Base-by-base conservation (phyloP, 805 yeast species). In the Saturnispora saitoi region DNA sequence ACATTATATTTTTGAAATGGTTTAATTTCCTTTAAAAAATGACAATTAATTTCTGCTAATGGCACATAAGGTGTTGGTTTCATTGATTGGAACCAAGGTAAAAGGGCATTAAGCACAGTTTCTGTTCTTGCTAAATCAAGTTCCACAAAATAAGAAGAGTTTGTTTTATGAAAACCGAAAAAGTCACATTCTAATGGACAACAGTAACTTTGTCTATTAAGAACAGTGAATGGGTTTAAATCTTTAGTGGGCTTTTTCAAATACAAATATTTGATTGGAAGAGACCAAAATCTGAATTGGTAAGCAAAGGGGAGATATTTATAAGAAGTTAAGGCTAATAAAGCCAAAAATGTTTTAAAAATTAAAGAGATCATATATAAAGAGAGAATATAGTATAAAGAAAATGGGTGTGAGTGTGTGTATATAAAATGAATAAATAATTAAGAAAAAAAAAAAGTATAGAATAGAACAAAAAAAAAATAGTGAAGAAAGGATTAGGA, bases 121-220 rank as follows among this genome's bases (percentile, higher is more conserved):
- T 80, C 78, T 7, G 85, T 72, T 60, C 97, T 77, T 3, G 86
- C 80, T 53, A 88, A 71, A 61, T 90, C 97, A 61, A 87, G 69
- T 55, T 90, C 97, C 17, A 72, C 67, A 58, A 85, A 83, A 65
- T 90, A 91, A 1, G 95, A 84, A 6, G 91, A 80, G 63, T 91
- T 91, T 49, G 84, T 79, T 68, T 90, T 91, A 70, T 90, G 98
- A 43, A 88, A 58, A 3, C 63, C 63, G 60, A 87, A 87, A 69
- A 86, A 76, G 64, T 90, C 97, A 60, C 87, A 80, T 61, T 90
- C 97, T 58, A 85, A 66, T 7, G 85, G 79, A 1, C 91, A 81
- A 28, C 84, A 85, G 42, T 52, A 57, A 1, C 55, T 49, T 1
- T 26, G 19, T 39, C 58, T 53, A 4, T 37, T 45, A 4, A 43